Evolutionary conservation across 495 filamentous ascomycete species (phyloP), one percentile per base, ranked within the genome.

Genomic region (Penicillium cosmopolitanum): DNA sequence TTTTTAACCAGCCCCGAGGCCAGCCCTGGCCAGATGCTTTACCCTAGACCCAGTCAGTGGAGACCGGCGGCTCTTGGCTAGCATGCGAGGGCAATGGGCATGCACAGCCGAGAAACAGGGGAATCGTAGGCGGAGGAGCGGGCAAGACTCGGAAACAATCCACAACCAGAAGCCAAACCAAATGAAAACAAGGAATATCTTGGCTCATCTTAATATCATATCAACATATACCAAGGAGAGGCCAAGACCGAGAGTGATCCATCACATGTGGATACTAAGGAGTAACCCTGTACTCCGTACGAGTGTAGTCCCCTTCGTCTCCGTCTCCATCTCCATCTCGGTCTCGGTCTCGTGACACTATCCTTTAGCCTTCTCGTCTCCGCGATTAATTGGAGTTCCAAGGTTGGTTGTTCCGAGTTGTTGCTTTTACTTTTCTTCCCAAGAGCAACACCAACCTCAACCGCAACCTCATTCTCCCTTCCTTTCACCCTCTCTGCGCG

Each of bases 251-350:
- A 46, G 44, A 50, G 35, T 28, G 57, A 61, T 51, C 35, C 55
- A 58, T 61, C 62, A 59, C 46, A 62, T 60, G 63, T 66, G 53
- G 60, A 61, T 60, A 60, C 40, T 42, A 23, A 23, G 23, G 23
- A 23, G 23, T 23, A 23, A 21, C 19, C 19, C 19, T 1, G 19
- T 21, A 21, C 19, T n/a, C n/a, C n/a, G n/a, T n/a, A n/a, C n/a
- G n/a, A n/a, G 19, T 1, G 19, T 21, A 21, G 19, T 21, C 19
- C 21, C 21, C 21, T 21, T 3, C 3, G 25, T 31, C 28, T 31
- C 6, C 5, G 8, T 31, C 23, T 23, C 23, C 23, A 3, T 23
- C 23, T 23, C 23, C 23, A 9, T 31, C 28, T 31, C 28, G 6
- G 8, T 31, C 28, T 31, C 28, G 35, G 58, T 65, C 63, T 61